Conservation (phyloP, 2,329 filamentous ascomycete genomes). For the Aspergillus sp. region DNA sequence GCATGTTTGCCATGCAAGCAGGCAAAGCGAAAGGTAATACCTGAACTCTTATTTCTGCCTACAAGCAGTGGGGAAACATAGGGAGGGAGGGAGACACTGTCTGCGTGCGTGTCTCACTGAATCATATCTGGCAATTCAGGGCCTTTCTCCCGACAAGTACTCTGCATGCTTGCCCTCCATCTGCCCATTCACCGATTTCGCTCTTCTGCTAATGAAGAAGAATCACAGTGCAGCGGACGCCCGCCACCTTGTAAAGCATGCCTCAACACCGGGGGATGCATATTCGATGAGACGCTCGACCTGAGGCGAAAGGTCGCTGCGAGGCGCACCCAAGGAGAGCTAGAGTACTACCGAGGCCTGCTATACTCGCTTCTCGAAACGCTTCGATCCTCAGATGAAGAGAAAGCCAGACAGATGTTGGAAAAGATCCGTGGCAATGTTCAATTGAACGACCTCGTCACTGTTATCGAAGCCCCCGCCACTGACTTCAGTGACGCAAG, state of each 20-base stretch:
- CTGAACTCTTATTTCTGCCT: not conserved
- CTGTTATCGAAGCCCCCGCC: slow-evolving; percentile 22
- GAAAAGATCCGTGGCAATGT: slow-evolving; percentile 31
- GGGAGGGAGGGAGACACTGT: too few relatives aligned
- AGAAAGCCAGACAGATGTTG: slow-evolving; percentile 28
- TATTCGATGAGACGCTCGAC: slow-evolving; percentile 40
- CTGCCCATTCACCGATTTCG: slow-evolving; percentile 5
- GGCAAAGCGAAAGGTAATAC: slow-evolving; percentile 39
- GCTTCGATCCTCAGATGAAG: slow-evolving; percentile 29
- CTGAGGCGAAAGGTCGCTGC: slow-evolving; percentile 40
- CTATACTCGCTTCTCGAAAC: slow-evolving; percentile 33
- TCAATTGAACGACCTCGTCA: slow-evolving; percentile 30
- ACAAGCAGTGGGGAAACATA: not conserved
- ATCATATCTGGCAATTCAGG: not conserved
- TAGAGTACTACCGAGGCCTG: slow-evolving; percentile 37
- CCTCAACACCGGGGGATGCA: slow-evolving; percentile 32
- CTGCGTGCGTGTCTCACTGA: not conserved
- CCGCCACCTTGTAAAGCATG: slow-evolving; percentile 41
- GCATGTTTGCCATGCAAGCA: slow-evolving; percentile 40
- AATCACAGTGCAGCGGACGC: slow-evolving; percentile 37
- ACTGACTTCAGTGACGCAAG: slow-evolving; percentile 23
- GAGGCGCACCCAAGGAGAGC: slow-evolving; percentile 39
- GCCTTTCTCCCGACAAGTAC: not conserved
- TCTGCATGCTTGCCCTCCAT: not conserved
- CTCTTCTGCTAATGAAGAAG: slow-evolving; percentile 6